Evolutionary conservation across 495 filamentous ascomycete species (phyloP), one percentile per base, ranked within the genome.

Genomic region (Daldinia childiae): DNA sequence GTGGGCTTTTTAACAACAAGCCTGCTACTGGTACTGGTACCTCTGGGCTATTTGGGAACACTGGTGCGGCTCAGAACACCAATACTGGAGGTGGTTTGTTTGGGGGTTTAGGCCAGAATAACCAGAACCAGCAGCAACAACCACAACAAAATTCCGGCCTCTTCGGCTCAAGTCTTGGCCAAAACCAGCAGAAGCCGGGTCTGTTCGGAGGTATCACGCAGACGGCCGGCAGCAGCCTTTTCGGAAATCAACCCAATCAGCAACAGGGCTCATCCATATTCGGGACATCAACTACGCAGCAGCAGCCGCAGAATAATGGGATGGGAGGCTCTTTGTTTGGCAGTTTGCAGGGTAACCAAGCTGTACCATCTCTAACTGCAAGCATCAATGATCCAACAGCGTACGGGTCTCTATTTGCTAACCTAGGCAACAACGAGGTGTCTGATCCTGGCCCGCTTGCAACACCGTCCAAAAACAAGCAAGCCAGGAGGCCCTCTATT

Each of bases 351-450:
- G 62, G 64, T 8, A 70, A 55, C 34, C 78, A 78, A 14, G 62
- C 61, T 34, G 88, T 88, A 34, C 89, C 89, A 65, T 86, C 90
- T n/a, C 82, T 95, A 45, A 90, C 88, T 27, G 87, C 93, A 1
- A 95, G 92, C 17, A 87, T 98, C 54, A 89, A 88, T 52, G 92
- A 93, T 56, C 82, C 83, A 15, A 88, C 90, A 45, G 93, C 95
- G 0, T 98, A 96, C 74, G 95, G 95, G 24, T 91, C 91, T 2
- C 86, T 98, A 14, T 97, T 97, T 79, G 84, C 86, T 3, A 89
- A 87, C 43, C 79, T 97, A 21, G 87, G 86, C 6, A 84, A 87
- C 0, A 88, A 89, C 12, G 87, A 85, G 66, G 79, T 87, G 7
- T 82, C 88, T 38, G 90, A 90, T 64, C 89, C 91, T 1, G 94